Percentiles rank a stretch among this genome's conserved stretches.
Evolutionary conservation across 495 filamentous ascomycete species (phyloP).

Genomic region (Penicillium chermesinum): DNA sequence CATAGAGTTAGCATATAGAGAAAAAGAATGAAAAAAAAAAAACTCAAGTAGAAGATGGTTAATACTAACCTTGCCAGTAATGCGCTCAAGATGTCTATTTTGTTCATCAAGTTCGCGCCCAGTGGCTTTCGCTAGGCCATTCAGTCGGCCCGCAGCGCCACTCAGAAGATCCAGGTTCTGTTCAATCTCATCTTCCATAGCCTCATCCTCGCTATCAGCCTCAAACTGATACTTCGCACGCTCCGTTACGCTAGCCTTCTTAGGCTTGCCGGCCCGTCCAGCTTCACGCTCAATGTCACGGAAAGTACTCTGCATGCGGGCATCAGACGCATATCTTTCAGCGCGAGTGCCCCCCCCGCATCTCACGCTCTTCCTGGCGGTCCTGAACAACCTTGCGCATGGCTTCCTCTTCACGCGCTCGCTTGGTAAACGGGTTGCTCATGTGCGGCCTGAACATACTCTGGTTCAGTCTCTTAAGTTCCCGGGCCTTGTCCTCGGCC

Average conservation of each 20-base stretch:
- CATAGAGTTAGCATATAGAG: slow-evolving; percentile 23
- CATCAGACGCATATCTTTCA: slow-evolving; percentile 53
- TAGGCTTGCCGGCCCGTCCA: slow-evolving; percentile 27
- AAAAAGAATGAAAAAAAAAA: neutral
- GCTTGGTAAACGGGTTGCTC: slow-evolving; percentile 64
- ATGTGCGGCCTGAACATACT: slow-evolving; percentile 81
- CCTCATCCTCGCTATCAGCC: slow-evolving; percentile 70
- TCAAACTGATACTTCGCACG: slow-evolving; percentile 74
- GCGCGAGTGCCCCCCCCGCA: slow-evolving; percentile 61
- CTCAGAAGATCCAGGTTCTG: slow-evolving; percentile 56
- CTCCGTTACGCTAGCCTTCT: slow-evolving; percentile 57
- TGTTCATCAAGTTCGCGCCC: slow-evolving; percentile 69
- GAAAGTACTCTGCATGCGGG: slow-evolving; percentile 58
- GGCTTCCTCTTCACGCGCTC: slow-evolving; percentile 56
- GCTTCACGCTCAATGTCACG: slow-evolving; percentile 45
- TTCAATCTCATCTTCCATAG: slow-evolving; percentile 70
- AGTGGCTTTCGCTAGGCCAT: slow-evolving; percentile 62
- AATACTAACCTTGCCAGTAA: slow-evolving; percentile 62
- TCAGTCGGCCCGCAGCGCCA: slow-evolving; percentile 57
- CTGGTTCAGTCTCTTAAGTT: slow-evolving; percentile 70
- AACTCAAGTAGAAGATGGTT: too few relatives aligned
- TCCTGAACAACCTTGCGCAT: too few relatives aligned
- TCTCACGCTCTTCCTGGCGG: slow-evolving; percentile 57
- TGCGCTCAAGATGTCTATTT: slow-evolving; percentile 68
- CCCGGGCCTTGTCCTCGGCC: slow-evolving; percentile 70